Evolutionary conservation across 2,329 filamentous ascomycete species (phyloP), one percentile per base, ranked within the genome.

Genomic region (Fusarium chaquense): DNA sequence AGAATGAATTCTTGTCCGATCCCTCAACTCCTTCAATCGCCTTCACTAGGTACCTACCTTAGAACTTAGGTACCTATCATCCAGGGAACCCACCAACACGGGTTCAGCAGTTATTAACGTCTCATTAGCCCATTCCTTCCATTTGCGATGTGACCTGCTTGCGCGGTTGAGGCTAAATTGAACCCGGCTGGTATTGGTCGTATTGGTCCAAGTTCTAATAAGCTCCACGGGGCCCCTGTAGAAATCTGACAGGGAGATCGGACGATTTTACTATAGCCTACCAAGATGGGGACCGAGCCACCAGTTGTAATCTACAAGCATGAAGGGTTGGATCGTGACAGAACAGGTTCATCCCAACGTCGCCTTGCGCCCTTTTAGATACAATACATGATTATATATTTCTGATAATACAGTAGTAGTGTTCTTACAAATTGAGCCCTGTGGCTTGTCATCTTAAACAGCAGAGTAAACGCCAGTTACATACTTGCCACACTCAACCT

Each of bases 391-490:
- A 65, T 70, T 69, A 69, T 53, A 61, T 58, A 45, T 69, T 56
- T 58, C 63, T 58, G 54, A 61, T 65, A 49, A 61, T 70, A 71
- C 67, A 70, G 57, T 50, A 28, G 38, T 50, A 15, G 36, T 62
- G 35, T 51, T 50, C 52, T 38, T 57, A 55, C 62, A 65, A 55
- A 40, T 26, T 55, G 22, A 35, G 36, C 56, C 41, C 30, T 30
- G 43, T 59, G 45, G 15, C 28, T 43, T 49, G 22, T 12, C 24
- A 15, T 28, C 35, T 77, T 75, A 89, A 36, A 85, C 81, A 8
- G 83, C 83, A 38, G 93, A 97, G 81, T 96, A 98, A 6, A 97
- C 91, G 18, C 90, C 93, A 59, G 92, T 95, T 15, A 94, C 90
- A 68, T 88, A 90, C 67, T 92, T 87, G 20, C 95, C 95, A 77